These are phyloP conservation scores for Solanum chiquidenum DNA, from an alignment of 257 asterid genomes.

Conservation along the genomic window DNA sequence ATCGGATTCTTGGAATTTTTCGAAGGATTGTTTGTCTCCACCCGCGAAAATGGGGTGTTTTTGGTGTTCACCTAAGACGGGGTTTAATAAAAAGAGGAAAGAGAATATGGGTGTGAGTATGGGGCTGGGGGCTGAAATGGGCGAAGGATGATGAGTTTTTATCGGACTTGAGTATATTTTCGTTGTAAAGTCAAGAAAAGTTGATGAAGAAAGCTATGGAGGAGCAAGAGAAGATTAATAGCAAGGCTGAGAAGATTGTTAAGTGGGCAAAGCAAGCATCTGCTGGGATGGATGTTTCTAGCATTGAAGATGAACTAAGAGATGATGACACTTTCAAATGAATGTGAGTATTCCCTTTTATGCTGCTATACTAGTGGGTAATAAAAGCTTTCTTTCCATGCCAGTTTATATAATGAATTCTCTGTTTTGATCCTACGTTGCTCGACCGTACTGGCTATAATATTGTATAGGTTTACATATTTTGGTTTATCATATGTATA, in stretches of 20 bases:
- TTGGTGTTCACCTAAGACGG: slow-evolving; percentile 61
- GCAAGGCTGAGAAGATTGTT: slow-evolving; percentile 79
- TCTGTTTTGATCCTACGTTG: too few species aligned
- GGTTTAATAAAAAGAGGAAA: slow-evolving; percentile 32
- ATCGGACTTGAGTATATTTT: slow-evolving; percentile 45
- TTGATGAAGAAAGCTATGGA: slow-evolving; percentile 53
- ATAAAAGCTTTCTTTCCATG: too few species aligned
- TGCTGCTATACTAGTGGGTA: too few species aligned
- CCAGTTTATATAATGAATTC: too few species aligned
- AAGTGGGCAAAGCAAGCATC: slow-evolving; percentile 86
- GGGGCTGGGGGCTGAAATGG: slow-evolving; percentile 15
- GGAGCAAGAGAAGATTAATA: slow-evolving; percentile 63
- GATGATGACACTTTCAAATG: too few species aligned
- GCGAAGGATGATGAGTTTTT: slow-evolving; percentile 32
- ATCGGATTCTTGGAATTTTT: slow-evolving; percentile 13
- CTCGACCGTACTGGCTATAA: too few species aligned
- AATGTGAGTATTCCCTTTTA: too few species aligned
- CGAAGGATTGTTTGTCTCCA: slow-evolving; percentile 47
- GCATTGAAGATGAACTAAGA: too few species aligned
- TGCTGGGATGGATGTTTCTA: background rate
- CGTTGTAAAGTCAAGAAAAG: slow-evolving; percentile 30
- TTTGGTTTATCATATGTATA: background rate
- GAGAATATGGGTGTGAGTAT: slow-evolving; percentile 18
- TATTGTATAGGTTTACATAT: too few species aligned
- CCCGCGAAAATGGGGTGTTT: slow-evolving; percentile 67